A percentile compares a stretch with the other conserved stretches of the same genome.
Evolutionary conservation across 805 yeast species (phyloP).

Genomic region (Metschnikowia reukaufii): DNA sequence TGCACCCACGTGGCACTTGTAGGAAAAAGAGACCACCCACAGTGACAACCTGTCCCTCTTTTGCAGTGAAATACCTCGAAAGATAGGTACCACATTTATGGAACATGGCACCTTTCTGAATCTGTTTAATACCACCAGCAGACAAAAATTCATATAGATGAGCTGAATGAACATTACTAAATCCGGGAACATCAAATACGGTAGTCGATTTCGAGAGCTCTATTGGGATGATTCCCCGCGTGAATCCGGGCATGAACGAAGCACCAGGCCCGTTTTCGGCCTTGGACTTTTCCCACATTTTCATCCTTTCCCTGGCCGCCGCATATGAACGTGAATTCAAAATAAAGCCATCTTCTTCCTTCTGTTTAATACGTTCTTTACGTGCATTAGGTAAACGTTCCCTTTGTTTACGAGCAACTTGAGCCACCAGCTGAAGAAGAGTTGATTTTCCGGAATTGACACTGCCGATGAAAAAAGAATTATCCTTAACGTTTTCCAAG

Average conservation of each 20-base stretch:
- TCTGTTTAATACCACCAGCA: slow-evolving; percentile 24
- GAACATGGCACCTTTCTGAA: slow-evolving; percentile 31
- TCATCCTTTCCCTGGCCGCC: slow-evolving; percentile 10
- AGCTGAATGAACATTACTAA: slow-evolving; percentile 22
- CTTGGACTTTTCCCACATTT: slow-evolving; percentile 20
- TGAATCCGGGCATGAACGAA: slow-evolving; percentile 67
- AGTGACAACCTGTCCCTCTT: slow-evolving; percentile 47
- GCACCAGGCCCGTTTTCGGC: slow-evolving; percentile 45
- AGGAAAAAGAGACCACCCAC: slow-evolving; percentile 65
- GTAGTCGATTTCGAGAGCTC: slow-evolving; percentile 29
- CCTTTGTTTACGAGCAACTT: slow-evolving; percentile 13
- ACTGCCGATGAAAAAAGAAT: slow-evolving; percentile 58
- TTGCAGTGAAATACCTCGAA: slow-evolving; percentile 37
- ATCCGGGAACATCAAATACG: slow-evolving; percentile 51
- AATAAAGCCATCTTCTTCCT: slow-evolving; percentile 6
- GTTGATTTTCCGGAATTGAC: slow-evolving; percentile 73
- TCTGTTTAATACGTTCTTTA: slow-evolving; percentile 11
- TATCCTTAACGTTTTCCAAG: slow-evolving; percentile 34
- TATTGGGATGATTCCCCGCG: slow-evolving; percentile 49
- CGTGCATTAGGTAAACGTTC: slow-evolving; percentile 16
- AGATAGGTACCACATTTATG: slow-evolving; percentile 31
- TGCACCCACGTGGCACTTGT: slow-evolving; percentile 50
- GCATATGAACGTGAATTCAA: slow-evolving; percentile 5
- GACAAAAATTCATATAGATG: slow-evolving; percentile 31
- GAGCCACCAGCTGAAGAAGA: slow-evolving; percentile 48